A percentile compares a stretch with the other conserved stretches of the same genome.
These are phyloP conservation scores for Paxillus involutus DNA, from an alignment of 768 basidiomycete species.

Conservation along the genomic window DNA sequence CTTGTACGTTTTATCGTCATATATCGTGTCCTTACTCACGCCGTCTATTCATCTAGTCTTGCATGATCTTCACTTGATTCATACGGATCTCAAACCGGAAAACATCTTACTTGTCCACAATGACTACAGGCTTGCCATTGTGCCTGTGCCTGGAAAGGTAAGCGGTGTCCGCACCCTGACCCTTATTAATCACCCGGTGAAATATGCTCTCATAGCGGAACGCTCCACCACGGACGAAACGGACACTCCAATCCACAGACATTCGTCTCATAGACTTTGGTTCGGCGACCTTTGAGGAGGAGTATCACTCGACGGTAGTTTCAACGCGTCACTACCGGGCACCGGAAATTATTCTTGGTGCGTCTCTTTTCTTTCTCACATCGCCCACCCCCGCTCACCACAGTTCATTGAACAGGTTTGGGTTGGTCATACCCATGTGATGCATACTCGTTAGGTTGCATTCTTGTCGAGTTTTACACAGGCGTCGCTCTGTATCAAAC, in stretches of 20 bases:
- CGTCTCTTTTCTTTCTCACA: conserved; percentile 25
- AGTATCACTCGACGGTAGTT: conserved; percentile 98
- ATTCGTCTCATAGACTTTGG: conserved; percentile 98
- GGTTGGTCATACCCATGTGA: conserved; percentile 99
- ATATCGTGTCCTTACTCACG: not conserved
- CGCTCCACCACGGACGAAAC: conserved; percentile 65
- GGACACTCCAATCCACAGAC: conserved; percentile 81
- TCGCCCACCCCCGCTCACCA: conserved; percentile 16
- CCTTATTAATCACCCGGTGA: conserved; percentile 6
- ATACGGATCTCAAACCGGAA: conserved; percentile 99
- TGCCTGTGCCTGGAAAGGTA: conserved; percentile 70
- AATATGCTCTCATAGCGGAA: conserved; percentile 48
- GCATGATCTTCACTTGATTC: conserved; percentile 87
- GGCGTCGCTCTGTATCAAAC: conserved; percentile 99
- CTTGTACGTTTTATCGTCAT: conserved; percentile 62
- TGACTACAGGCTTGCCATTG: conserved; percentile 60
- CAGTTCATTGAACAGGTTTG: conserved; percentile 56
- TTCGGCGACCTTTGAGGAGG: conserved; percentile 95
- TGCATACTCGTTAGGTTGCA: conserved; percentile 97
- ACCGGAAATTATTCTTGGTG: conserved; percentile 97
- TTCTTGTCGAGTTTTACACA: conserved; percentile 97
- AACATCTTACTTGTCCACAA: conserved; percentile 94
- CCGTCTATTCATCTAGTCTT: conserved; percentile 56
- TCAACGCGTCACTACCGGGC: conserved; percentile 98
- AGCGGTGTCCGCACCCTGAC: not conserved